These are phyloP conservation scores for Lipomyces yamadae DNA, from an alignment of 805 yeast species.

Conservation along the genomic window DNA sequence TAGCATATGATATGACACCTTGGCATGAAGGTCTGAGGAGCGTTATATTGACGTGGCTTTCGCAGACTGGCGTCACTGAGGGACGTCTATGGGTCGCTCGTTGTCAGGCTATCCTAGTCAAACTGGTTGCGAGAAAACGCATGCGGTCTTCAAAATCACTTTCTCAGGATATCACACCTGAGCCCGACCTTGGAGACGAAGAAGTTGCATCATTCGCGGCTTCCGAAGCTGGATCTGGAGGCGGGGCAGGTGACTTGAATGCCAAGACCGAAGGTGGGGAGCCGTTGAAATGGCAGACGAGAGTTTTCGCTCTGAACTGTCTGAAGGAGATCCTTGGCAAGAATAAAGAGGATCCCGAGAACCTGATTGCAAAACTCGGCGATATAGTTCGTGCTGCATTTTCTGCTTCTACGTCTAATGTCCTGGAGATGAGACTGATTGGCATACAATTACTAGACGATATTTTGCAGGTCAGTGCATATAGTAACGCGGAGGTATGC, in stretches of 20 bases:
- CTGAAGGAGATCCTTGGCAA: constrained; percentile 42
- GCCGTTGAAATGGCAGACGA: constrained; percentile 52
- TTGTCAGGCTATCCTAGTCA: constrained; percentile 52
- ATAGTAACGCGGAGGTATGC: not conserved
- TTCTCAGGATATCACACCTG: constrained; percentile 37
- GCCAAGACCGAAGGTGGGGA: constrained; percentile 42
- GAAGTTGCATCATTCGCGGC: constrained; percentile 54
- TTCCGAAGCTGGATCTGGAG: constrained; percentile 17
- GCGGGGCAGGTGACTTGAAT: constrained; percentile 36
- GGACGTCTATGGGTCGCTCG: constrained; percentile 61
- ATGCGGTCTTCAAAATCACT: constrained; percentile 44
- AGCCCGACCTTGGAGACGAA: constrained; percentile 52
- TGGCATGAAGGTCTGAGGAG: constrained; percentile 51
- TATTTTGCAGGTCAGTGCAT: constrained; percentile 52
- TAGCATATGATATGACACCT: constrained; percentile 56
- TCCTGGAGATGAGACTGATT: constrained; percentile 60
- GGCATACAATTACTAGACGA: constrained; percentile 73
- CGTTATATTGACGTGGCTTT: constrained; percentile 65
- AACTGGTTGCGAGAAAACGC: constrained; percentile 29
- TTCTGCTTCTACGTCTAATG: constrained; percentile 75
- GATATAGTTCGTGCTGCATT: constrained; percentile 80
- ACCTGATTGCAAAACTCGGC: constrained; percentile 45
- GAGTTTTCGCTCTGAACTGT: constrained; percentile 48
- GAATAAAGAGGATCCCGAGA: constrained; percentile 29
- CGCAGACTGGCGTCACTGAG: constrained; percentile 52